Conservation (phyloP, 768 basidiomycete genomes). For the Tricholoma terreum region DNA sequence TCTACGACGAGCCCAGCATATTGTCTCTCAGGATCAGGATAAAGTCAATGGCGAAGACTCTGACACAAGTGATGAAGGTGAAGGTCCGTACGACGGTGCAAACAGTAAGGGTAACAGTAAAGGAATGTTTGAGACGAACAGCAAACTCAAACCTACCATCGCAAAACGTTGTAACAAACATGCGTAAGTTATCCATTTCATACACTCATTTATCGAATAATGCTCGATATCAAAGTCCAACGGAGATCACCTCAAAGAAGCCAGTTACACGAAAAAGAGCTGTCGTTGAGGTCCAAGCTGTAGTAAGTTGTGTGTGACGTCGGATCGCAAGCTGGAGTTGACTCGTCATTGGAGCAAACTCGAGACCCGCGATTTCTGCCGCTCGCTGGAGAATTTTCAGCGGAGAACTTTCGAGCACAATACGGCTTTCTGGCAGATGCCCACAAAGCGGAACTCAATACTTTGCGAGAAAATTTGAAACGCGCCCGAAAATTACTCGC, state of each 20-base stretch:
- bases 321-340: not conserved
- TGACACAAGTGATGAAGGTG: slow-evolving; percentile 5
- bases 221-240: slow-evolving; percentile 50
- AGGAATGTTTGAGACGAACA: slow-evolving; percentile 40
- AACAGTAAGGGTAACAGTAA: slow-evolving; percentile 31
- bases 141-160: slow-evolving; percentile 42
- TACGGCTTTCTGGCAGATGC: slow-evolving; percentile 74
- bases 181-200: slow-evolving; percentile 57
- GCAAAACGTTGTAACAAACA: slow-evolving; percentile 75
- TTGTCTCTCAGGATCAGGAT: slow-evolving; percentile 42
- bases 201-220: not conserved
- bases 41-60: slow-evolving; percentile 24
- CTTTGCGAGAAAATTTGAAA: slow-evolving; percentile 63
- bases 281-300: slow-evolving; percentile 64
- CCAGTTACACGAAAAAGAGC: slow-evolving; percentile 72
- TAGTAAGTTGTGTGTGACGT: slow-evolving; percentile 39
- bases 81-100: not conserved
- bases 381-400: slow-evolving; percentile 64
- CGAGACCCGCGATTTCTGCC: slow-evolving; percentile 87
- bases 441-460: slow-evolving; percentile 60
- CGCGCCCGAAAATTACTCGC: slow-evolving; percentile 62
- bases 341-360: slow-evolving; percentile 46
- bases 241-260: slow-evolving; percentile 79
- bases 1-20: slow-evolving; percentile 56
- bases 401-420: slow-evolving; percentile 59